These are phyloP conservation scores for Arthrobotrys sphaeroides DNA, from an alignment of 2,329 filamentous ascomycete genomes.

Conservation along the genomic window DNA sequence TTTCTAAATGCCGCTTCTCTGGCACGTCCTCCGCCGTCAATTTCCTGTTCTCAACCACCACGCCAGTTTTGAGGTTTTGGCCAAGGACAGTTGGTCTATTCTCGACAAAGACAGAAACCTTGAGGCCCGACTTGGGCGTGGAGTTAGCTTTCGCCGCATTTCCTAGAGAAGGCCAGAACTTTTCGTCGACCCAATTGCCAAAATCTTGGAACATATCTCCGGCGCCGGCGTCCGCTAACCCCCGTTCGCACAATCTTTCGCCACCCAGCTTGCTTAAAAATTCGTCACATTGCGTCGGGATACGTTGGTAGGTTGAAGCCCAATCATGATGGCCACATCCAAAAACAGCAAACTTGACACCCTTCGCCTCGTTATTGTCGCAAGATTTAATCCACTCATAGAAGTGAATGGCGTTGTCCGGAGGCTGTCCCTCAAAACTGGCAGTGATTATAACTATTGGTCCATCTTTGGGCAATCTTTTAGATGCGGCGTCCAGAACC, in stretches of 20 bases:
- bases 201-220: slow-evolving; percentile 75
- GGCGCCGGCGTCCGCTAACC: slow-evolving; percentile 69
- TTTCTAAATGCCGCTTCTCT: slow-evolving; percentile 72
- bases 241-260: slow-evolving; percentile 65
- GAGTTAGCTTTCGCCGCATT: slow-evolving; percentile 57
- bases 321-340: slow-evolving; percentile 71
- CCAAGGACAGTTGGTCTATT: slow-evolving; percentile 68
- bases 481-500: slow-evolving; percentile 71
- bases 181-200: slow-evolving; percentile 73
- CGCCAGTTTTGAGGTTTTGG: slow-evolving; percentile 72
- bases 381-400: slow-evolving; percentile 72
- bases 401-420: slow-evolving; percentile 76
- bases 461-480: slow-evolving; percentile 66
- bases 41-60: slow-evolving; percentile 67
- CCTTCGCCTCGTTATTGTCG: slow-evolving; percentile 66
- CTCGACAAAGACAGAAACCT: slow-evolving; percentile 55
- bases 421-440: slow-evolving; percentile 77
- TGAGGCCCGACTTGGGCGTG: slow-evolving; percentile 57
- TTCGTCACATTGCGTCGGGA: slow-evolving; percentile 72
- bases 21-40: slow-evolving; percentile 67
- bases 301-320: slow-evolving; percentile 72
- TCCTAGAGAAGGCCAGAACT: slow-evolving; percentile 66
- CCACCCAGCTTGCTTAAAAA: slow-evolving; percentile 67
- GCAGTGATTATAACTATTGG: slow-evolving; percentile 75
- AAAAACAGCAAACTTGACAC: slow-evolving; percentile 74